Base-by-base conservation (phyloP, 768 basidiomycete genomes). In the Lyophyllum atratum region DNA sequence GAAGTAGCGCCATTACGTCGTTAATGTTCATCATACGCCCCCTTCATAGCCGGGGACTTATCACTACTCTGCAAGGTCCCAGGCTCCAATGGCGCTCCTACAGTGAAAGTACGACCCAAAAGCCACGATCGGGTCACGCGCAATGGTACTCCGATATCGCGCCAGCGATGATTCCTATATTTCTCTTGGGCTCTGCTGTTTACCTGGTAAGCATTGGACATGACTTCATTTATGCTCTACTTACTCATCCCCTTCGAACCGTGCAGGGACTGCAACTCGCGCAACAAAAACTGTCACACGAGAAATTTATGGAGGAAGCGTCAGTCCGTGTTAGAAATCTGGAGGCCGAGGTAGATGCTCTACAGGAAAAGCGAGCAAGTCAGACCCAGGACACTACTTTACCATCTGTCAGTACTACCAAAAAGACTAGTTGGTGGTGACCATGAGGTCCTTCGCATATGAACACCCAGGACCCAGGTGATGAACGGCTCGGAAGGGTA, bases 161-260 rank as follows among this genome's bases (percentile, higher is more conserved):
- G 37, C 92, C 92, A 25, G 83, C 83, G 29, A 92, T 92, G 89
- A 72, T 92, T 48, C 92, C 91, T 9, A 75, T 93, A 52, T 85
- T 86, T 50, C 74, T 93, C 50, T 77, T 93, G 12, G 92, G 90
- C 17, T 91, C 90, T 50, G 88, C 86, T 9, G 80, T 93, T 54
- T 93, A 91, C 72, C 76, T 91, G 63, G 91, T 90, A 66, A 46
- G 78, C 63, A n/a, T 29, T 2, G 14, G 8, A 10, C 45, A 14
- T 9, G n/a, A 17, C 4, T 14, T 19, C 4, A 4, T 47, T 19
- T 29, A 1, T 1, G 46, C 26, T 28, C 22, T 29, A 25, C 31
- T 24, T 45, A 42, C 49, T 21, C 50, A 54, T 55, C 42, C 31
- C 45, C 25, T 31, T 34, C 45, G 49, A 43, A 21, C 57, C 22